Evolutionary conservation across 1,284 basidiomycete genomes (phyloP).

Genomic region (Tausonia pullulans): DNA sequence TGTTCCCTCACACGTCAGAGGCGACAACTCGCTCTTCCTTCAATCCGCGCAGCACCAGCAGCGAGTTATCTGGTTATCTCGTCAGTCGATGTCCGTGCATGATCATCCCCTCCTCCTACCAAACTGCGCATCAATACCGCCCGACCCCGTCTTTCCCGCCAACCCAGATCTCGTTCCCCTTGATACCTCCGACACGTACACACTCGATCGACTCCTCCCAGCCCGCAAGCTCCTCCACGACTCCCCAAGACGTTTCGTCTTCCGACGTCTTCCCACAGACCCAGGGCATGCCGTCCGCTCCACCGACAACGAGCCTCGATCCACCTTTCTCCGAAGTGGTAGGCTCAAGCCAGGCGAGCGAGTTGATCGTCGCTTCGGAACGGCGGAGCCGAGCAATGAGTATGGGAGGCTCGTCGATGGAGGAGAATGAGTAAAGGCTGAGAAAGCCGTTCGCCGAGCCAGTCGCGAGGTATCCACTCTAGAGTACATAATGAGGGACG

Average conservation of each 20-base stretch:
- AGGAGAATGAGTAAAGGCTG: background rate
- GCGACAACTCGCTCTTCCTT: too few species aligned
- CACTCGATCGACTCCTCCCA: constrained; percentile 10
- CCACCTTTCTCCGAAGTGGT: background rate
- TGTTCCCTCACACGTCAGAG: too few species aligned
- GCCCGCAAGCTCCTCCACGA: constrained; percentile 4
- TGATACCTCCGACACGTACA: background rate
- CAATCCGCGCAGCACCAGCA: too few species aligned
- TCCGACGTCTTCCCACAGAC: background rate
- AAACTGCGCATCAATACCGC: constrained; percentile 4
- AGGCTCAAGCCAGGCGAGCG: constrained; percentile 2
- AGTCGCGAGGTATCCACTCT: background rate
- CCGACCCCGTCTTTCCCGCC: constrained; percentile 4
- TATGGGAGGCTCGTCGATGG: background rate
- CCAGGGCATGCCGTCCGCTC: constrained; percentile 12
- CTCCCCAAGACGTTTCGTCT: background rate
- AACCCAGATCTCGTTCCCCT: constrained; percentile 1
- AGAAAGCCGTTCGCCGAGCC: background rate
- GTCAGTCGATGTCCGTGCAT: too few species aligned
- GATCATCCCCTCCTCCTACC: background rate
- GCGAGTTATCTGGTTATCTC: too few species aligned
- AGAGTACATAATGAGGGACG: background rate
- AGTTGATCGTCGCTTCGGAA: background rate
- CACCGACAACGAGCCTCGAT: constrained; percentile 1
- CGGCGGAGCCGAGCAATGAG: constrained; percentile 2